Conservation (phyloP, 306 rosid species). For the Myrica gale region DNA sequence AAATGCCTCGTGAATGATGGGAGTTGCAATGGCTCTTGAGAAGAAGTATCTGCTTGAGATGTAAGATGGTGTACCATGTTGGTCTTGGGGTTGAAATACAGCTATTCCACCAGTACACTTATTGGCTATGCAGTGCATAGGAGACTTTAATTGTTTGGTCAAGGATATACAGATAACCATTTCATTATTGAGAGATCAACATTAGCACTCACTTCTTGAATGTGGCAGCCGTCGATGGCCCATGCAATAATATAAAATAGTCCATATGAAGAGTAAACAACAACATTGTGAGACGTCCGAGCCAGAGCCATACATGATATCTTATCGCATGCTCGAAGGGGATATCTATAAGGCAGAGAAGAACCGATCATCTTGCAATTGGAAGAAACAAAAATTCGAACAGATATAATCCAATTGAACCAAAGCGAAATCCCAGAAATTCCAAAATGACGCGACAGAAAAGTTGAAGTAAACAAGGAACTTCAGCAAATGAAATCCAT, state of each 20-base stretch:
- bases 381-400: constrained; percentile 79
- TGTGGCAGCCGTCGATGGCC: constrained; percentile 54
- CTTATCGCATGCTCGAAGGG: constrained; percentile 91
- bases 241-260: constrained; percentile 56
- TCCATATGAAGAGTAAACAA: constrained; percentile 79
- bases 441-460: too few relatives aligned
- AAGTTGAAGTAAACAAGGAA: too few relatives aligned
- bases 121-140: too few relatives aligned
- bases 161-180: too few relatives aligned
- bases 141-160: too few relatives aligned
- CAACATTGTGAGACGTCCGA: constrained; percentile 90
- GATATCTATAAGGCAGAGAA: constrained; percentile 69
- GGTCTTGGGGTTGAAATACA: not conserved
- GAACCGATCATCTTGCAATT: constrained; percentile 82
- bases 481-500: too few relatives aligned
- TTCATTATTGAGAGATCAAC: too few relatives aligned
- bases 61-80: not conserved
- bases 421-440: constrained; percentile 55
- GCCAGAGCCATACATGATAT: constrained; percentile 93
- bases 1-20: not conserved
- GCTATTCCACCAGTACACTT: not conserved
- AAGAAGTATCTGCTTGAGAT: not conserved
- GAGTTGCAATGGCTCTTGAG: not conserved
- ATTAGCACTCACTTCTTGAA: constrained; percentile 69
- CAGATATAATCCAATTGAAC: constrained; percentile 61